Base-by-base conservation (phyloP, 441 rosid species). In the Hura crepitans region DNA sequence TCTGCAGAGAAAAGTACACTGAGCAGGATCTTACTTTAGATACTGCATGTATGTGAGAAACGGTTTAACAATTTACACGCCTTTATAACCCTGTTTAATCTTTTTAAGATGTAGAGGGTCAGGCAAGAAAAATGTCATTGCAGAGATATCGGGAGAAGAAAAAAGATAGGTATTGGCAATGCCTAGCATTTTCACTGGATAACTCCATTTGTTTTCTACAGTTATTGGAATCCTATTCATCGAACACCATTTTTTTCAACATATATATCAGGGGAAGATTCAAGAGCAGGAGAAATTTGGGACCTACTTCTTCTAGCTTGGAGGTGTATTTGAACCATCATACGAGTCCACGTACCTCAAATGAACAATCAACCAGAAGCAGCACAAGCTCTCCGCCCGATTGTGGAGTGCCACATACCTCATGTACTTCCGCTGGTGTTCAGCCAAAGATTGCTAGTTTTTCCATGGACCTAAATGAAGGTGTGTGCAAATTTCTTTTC, bases 81-180 rank as follows among this genome's bases (percentile, higher is more conserved):
- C 61, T 55, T 54, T 56, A 54, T 81, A 58, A 72, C 72, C 54
- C 71, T 74, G 73, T 68, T 46, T 65, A 69, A 17, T 69, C 66
- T 28, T 75, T 65, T 76, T 77, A 77, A 88, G 95, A 87, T 84
- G 74, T 74, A 67, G 96, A 89, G 45, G 88, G 90, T 68, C 96
- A 85, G 72, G 79, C 82, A 22, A 88, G 97, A 73, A 83, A 82
- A 79, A 80, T 80, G 27, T 86, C 83, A 30, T 70, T 88, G 85
- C 93, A 85, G 80, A 85, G 89, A 82, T 92, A 88, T 73, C 86
- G 56, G n/a, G 94, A 89, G 63, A 92, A 89, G 86, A 81, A 85
- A 30, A 89, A 89, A 66, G 96, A 89, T 81, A 92, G 97, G 97
- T 92, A 53, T 20, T 25, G 28, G 30, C 66, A 62, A 59, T 49